Base-by-base conservation (phyloP, 2,329 filamentous ascomycete species). In the Phyllosticta ampelicida region DNA sequence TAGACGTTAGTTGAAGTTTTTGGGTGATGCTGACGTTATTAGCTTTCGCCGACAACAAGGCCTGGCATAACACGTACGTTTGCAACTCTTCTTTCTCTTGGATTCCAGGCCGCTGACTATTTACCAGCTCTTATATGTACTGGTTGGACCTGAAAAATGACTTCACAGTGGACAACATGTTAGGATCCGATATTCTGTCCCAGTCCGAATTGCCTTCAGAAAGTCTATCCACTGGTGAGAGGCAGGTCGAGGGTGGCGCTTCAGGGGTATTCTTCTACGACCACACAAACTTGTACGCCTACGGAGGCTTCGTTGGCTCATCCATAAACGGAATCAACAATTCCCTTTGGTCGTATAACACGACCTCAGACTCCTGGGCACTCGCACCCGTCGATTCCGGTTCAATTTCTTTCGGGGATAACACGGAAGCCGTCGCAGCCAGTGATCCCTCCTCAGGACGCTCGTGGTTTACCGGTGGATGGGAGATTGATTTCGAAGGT, bases 271-370 rank as follows among this genome's bases (percentile, higher is more conserved):
- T 56, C 29, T 56, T 56, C 55, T 23, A 23, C 49, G 48, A 52
- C 28, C 28, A 52, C 49, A 56, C 55, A n/a, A 56, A 16, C n/a
- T 19, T 56, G 19, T 56, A 56, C 18, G 55, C 55, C 11, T 56
- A 56, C n/a, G 55, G 26, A 9, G 55, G 48, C 49, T 51, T 56
- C 26, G 50, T 56, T 5, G 55, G 55, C 13, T 9, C 1, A 3
- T 26, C 21, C 4, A 48, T 50, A 2, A 13, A 56, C 10, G 55
- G 55, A 20, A 20, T 52, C 20, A 44, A 52, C 49, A 52, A 56
- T 8, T 44, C 49, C 5, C 49, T 56, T 13, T 56, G 49, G 48
- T 20, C 55, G 3, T 56, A 21, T 49, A 51, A 56, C 48, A 56
- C 55, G 1, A 52, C 55, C 9, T 20, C 26, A 10, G 20, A 48